Base-by-base conservation (phyloP, 352 stramenopile genomes). In the Phytopythium aichiense region DNA sequence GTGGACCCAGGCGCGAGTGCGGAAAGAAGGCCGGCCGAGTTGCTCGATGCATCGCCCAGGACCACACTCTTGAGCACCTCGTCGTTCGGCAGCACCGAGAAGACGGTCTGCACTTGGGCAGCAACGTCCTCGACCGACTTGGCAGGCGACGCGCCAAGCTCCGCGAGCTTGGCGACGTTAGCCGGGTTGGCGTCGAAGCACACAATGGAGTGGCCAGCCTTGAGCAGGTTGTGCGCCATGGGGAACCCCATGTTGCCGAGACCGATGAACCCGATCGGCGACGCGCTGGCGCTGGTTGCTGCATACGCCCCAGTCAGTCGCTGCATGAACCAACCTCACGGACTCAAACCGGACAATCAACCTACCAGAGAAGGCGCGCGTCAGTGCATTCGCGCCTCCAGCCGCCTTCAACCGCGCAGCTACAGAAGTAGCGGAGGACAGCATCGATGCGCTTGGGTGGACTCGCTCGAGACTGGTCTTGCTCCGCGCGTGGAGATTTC, bases 171-270 rank as follows among this genome's bases (percentile, higher is more conserved):
- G 28, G 66, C 55, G 11, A 81, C 53, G n/a, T 69, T 76, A 8
- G 63, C 45, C 30, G 60, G 23, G 50, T 79, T 77, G 35, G 66
- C 60, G 56, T 94, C 85, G 56, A 88, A 94, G 59, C 81, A 89
- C 35, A 94, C 61, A 25, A 84, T 61, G 30, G 84, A 65, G 37
- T 75, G 65, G 25, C 71, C 81, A 16, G 74, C 87, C 57, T 90
- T 82, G 31, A 97, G 59, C 38, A 96, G 65, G 72, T 98, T 97
- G 58, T 81, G 71, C 38, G 85, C 84, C 93, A 98, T 98, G 15
- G 86, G 89, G 49, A 88, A 71, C 0, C 91, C 92, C 91, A 98
- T 98, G 66, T 98, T 97, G 28, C 93, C 93, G 13, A 98, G 73
- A 7, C 93, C 91, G 31, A 98, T 82, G 72, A 98, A 97, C 23